Conservation (phyloP, 225 moss, liverwort and hornwort genomes). For the Asterella californica region DNA sequence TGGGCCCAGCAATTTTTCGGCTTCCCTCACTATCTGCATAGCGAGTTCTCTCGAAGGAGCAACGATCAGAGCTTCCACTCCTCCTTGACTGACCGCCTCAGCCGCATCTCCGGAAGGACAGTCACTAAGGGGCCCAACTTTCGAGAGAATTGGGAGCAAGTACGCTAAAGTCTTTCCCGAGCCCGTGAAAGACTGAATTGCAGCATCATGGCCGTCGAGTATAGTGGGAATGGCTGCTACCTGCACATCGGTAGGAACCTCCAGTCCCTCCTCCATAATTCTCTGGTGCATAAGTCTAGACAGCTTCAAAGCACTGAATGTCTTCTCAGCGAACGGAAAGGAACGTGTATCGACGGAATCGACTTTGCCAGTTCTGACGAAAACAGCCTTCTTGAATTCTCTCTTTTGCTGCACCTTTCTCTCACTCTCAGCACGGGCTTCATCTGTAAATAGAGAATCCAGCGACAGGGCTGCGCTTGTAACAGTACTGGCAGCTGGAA, state of each 20-base stretch:
- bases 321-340: constrained; percentile 84
- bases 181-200: constrained; percentile 92
- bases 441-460: constrained; percentile 27
- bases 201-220: constrained; percentile 90
- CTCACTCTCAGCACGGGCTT: constrained; percentile 9
- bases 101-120: constrained; percentile 10
- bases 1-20: constrained; percentile 76
- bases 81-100: constrained; percentile 48
- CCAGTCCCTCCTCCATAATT: constrained; percentile 67
- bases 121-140: constrained; percentile 68
- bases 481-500: neutral
- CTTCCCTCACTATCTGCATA: constrained; percentile 95
- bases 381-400: neutral
- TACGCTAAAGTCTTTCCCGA: constrained; percentile 95
- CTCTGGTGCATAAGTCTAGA: constrained; percentile 58
- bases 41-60: constrained; percentile 95
- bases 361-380: constrained; percentile 3
- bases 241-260: constrained; percentile 92
- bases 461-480: constrained; percentile 23
- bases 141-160: constrained; percentile 79
- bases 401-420: constrained; percentile 1
- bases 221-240: constrained; percentile 93
- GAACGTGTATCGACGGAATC: constrained; percentile 70
- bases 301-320: constrained; percentile 67
- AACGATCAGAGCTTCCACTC: constrained; percentile 85